Percentiles rank a stretch among this genome's conserved stretches.
phyloP scores from a whole-genome alignment of 495 filamentous ascomycete genomes.

The Tuber magnatum region DNA sequence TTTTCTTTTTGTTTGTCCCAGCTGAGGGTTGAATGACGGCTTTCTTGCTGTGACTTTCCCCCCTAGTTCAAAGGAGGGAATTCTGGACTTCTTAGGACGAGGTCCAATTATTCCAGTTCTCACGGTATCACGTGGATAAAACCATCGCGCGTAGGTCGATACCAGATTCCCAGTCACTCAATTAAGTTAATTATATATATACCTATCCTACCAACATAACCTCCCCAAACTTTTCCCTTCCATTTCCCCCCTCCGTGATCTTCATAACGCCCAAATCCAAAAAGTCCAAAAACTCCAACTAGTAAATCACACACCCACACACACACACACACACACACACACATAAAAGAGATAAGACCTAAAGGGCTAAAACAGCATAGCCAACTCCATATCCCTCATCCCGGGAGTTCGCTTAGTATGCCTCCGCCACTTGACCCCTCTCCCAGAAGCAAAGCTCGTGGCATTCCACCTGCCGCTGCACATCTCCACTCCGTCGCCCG shows the following conservation, averaged over 20 bases:
- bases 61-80: too few relatives aligned
- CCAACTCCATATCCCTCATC: conserved; percentile 16
- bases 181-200: not conserved
- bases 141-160: not conserved
- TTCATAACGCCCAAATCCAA: conserved; percentile 6
- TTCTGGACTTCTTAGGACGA: too few relatives aligned
- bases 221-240: not conserved
- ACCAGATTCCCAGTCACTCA: not conserved
- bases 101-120: too few relatives aligned
- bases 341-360: not conserved
- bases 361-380: conserved; percentile 21
- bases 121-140: too few relatives aligned
- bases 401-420: conserved; percentile 23
- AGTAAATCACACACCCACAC: not conserved
- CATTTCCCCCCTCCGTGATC: not conserved
- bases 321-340: not conserved
- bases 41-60: too few relatives aligned
- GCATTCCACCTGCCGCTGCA: conserved; percentile 55
- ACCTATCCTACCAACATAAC: not conserved
- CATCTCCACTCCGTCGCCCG: conserved; percentile 43
- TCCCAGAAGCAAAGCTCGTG: conserved; percentile 1
- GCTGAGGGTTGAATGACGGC: too few relatives aligned
- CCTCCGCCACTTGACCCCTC: not conserved
- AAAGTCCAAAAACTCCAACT: conserved; percentile 7
- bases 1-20: too few relatives aligned